These are phyloP conservation scores for Aspergillus transmontanensis DNA, from an alignment of 2,329 filamentous ascomycete genomes.

Conservation along the genomic window DNA sequence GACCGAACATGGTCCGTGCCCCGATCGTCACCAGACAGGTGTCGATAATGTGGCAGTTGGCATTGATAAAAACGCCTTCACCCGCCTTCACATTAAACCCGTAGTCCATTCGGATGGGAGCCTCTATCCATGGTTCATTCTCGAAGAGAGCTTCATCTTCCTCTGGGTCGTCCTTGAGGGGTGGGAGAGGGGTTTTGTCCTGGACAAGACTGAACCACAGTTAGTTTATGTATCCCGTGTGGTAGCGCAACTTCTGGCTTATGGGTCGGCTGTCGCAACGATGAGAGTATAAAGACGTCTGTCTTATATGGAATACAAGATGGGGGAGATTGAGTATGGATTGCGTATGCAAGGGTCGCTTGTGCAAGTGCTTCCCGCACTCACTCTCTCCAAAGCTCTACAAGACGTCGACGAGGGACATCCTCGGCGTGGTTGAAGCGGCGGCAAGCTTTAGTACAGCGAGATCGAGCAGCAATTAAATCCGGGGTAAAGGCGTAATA, in stretches of 20 bases:
- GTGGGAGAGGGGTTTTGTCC: conserved; percentile 66
- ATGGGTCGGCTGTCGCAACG: not conserved
- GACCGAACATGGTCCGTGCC: conserved; percentile 74
- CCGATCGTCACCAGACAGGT: conserved; percentile 75
- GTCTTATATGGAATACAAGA: not conserved
- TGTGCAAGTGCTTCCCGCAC: conserved; percentile 29
- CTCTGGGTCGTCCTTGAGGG: conserved; percentile 56
- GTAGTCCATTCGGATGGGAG: conserved; percentile 74
- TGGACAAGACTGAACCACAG: conserved; percentile 57
- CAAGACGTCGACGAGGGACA: conserved; percentile 61
- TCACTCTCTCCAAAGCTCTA: conserved; percentile 74
- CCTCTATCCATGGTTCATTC: conserved; percentile 69
- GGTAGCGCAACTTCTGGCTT: not conserved
- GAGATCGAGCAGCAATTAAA: conserved; percentile 63
- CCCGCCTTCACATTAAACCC: conserved; percentile 74
- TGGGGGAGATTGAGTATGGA: not conserved
- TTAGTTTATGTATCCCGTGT: not conserved
- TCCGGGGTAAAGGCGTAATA: conserved; percentile 74
- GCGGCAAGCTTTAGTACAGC: conserved; percentile 63
- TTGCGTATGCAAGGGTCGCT: not conserved
- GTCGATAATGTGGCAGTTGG: conserved; percentile 74
- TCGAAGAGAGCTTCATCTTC: conserved; percentile 68
- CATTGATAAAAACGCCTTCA: conserved; percentile 73
- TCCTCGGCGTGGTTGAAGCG: conserved; percentile 67
- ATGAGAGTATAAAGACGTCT: not conserved